Conservation (phyloP, 441 rosid species). For the Erodium moschatum region DNA sequence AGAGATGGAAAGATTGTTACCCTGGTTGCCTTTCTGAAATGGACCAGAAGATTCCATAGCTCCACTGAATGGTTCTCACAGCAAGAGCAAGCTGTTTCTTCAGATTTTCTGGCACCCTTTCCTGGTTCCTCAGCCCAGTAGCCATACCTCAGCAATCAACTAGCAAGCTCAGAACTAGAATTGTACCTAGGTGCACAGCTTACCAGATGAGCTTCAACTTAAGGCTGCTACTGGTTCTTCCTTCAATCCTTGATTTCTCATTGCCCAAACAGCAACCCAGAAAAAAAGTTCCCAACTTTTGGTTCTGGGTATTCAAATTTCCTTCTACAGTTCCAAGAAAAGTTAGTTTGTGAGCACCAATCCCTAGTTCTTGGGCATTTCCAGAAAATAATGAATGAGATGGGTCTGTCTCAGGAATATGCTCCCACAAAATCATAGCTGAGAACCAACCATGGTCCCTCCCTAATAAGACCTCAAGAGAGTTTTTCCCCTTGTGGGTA, state of each 20-base stretch:
- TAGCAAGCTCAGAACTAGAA: background rate
- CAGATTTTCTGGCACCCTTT: slow-evolving; percentile 39
- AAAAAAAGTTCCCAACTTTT: slow-evolving; percentile 1
- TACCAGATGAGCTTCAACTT: too few species aligned
- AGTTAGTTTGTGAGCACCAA: slow-evolving; percentile 12
- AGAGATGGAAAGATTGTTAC: slow-evolving; percentile 28
- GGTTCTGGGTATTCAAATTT: slow-evolving; percentile 12
- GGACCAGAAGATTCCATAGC: slow-evolving; percentile 84
- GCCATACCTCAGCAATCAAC: slow-evolving; percentile 13
- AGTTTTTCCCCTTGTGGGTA: background rate
- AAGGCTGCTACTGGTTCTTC: too few species aligned
- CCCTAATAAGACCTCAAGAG: background rate
- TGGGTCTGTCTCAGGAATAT: slow-evolving; percentile 7
- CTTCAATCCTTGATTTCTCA: background rate
- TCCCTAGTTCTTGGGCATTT: slow-evolving; percentile 1
- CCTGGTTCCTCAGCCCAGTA: slow-evolving; percentile 28
- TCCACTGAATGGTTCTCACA: slow-evolving; percentile 73
- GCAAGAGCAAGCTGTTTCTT: slow-evolving; percentile 67
- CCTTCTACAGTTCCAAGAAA: slow-evolving; percentile 12
- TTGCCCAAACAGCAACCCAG: slow-evolving; percentile 8
- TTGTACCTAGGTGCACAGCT: too few species aligned
- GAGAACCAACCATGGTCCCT: background rate
- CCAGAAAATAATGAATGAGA: slow-evolving; percentile 12
- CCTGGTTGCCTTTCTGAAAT: slow-evolving; percentile 52
- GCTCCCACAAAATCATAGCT: slow-evolving; percentile 7